Conservation (phyloP, 1,139 yeast genomes). For the Pichia inconspicua region DNA sequence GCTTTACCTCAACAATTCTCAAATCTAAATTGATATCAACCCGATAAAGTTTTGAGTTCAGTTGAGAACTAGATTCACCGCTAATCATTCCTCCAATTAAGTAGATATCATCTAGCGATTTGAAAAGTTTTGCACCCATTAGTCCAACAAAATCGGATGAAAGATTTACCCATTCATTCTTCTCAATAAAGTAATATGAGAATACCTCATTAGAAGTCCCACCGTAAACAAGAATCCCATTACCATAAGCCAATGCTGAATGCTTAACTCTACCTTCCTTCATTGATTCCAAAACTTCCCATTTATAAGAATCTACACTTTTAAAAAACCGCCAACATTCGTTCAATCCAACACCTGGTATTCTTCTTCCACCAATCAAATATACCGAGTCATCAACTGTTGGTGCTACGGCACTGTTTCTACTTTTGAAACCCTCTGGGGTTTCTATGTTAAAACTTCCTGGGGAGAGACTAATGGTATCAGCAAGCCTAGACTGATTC, state of each 20-base stretch:
- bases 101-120: slow-evolving; percentile 31
- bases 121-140: slow-evolving; percentile 4
- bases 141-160: neutral
- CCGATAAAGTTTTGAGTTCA: slow-evolving; percentile 29
- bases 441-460: slow-evolving; percentile 1
- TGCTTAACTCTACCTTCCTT: slow-evolving; percentile 51
- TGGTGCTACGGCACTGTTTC: slow-evolving; percentile 58
- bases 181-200: slow-evolving; percentile 3
- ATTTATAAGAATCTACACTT: slow-evolving; percentile 17
- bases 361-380: slow-evolving; percentile 63
- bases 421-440: slow-evolving; percentile 26
- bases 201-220: slow-evolving; percentile 30
- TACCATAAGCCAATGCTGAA: slow-evolving; percentile 32
- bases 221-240: slow-evolving; percentile 45
- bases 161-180: slow-evolving; percentile 10
- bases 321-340: slow-evolving; percentile 34
- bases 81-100: slow-evolving; percentile 47
- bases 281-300: slow-evolving; percentile 35
- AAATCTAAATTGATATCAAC: slow-evolving; percentile 26
- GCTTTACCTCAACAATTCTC: neutral
- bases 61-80: slow-evolving; percentile 30
- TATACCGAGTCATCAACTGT: slow-evolving; percentile 27
- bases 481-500: slow-evolving; percentile 35
- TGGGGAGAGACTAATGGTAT: slow-evolving; percentile 15
- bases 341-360: slow-evolving; percentile 43